Percentiles rank a stretch among this genome's conserved stretches.
phyloP scores from a whole-genome alignment of 768 basidiomycete genomes.

The Phaffia tasmanica region DNA sequence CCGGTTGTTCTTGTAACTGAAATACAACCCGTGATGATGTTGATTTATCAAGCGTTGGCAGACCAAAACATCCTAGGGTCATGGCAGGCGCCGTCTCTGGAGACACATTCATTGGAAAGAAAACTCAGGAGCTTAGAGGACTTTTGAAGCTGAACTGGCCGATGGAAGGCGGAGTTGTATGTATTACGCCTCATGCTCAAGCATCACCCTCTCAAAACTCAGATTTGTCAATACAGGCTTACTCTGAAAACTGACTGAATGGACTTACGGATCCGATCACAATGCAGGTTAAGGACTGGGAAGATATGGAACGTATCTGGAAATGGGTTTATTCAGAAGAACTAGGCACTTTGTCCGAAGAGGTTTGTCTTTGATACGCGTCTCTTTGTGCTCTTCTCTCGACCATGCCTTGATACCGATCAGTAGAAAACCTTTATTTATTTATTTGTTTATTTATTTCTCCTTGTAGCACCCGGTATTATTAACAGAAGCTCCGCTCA shows the following conservation, averaged over 20 bases:
- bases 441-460: neutral
- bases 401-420: neutral
- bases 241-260: neutral
- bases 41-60: slow-evolving; percentile 58
- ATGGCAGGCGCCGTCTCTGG: slow-evolving; percentile 93
- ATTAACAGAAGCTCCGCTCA: slow-evolving; percentile 92
- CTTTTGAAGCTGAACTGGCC: slow-evolving; percentile 97
- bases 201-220: neutral
- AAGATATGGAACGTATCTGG: slow-evolving; percentile 99
- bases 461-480: slow-evolving; percentile 92
- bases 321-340: slow-evolving; percentile 95
- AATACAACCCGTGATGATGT: slow-evolving; percentile 23
- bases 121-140: slow-evolving; percentile 90
- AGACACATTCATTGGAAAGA: slow-evolving; percentile 87
- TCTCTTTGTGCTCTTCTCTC: neutral
- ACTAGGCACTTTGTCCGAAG: slow-evolving; percentile 87
- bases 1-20: neutral
- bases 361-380: slow-evolving; percentile 49
- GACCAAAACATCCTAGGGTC: slow-evolving; percentile 93
- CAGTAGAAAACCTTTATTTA: neutral
- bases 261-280: neutral
- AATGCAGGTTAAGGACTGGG: slow-evolving; percentile 67
- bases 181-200: neutral
- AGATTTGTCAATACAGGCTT: too few relatives aligned
- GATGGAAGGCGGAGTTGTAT: slow-evolving; percentile 95